Base-by-base conservation (phyloP, 176 grass and related monocot genomes). In the Pontederia crassipes region DNA sequence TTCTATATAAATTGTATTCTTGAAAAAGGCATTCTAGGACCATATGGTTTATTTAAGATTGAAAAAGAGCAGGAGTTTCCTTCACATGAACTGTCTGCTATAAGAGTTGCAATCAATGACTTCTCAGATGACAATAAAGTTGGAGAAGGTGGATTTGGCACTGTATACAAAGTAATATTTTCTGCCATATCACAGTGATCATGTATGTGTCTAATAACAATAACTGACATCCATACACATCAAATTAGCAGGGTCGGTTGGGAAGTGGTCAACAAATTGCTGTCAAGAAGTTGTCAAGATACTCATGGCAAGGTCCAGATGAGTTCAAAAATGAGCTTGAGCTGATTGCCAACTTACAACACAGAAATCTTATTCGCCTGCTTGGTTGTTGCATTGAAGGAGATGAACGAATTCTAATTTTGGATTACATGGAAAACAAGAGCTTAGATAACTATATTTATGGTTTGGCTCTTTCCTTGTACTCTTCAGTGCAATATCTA, bases 291-390 rank as follows among this genome's bases (percentile, higher is more conserved):
- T 78, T 90, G 29, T 80, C 91, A 4, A 81, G 65, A 53, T 72
- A 70, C 72, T 96, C 86, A 10, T 76, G 60, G 17, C 91, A 96
- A 73, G 91, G 91, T 0, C 10, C 82, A 29, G 68, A 78, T 46
- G 91, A 95, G 73, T 95, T 95, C 68, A 95, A 87, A 77, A 95
- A 89, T 72, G 91, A 96, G 87, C 80, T 82, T 18, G 50, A 74
- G 57, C 71, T 96, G 57, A 90, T 96, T 47, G 91, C 91, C 1
- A 86, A 80, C 48, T 78, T 96, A 55, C 91, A 96, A 72, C 91
- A 90, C 6, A 66, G 82, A 56, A 96, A 96, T 55, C 84, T 96
- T 35, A 86, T 96, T 45, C 74, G 86, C 64, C 78, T 96, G 0
- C 48, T 90, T 24, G 91, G 91, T 0, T 90, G 65, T 69, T 96